Evolutionary conservation across 768 basidiomycete genomes (phyloP).

Genomic region (Gyrodon lividus): DNA sequence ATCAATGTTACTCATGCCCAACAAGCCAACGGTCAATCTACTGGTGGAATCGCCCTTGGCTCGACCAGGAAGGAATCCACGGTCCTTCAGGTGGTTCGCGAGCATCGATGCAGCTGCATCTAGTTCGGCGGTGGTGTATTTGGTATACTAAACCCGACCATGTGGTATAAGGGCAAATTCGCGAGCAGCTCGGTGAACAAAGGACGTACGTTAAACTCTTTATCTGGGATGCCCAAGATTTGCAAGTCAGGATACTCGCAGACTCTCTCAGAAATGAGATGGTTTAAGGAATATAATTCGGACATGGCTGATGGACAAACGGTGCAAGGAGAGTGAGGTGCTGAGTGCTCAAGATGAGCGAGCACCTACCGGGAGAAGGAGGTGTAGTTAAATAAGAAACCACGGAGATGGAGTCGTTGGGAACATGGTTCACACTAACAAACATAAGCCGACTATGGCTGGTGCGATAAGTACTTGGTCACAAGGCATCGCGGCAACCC

Average conservation of each 20-base stretch:
- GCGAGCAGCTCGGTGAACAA: not conserved
- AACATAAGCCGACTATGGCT: not conserved
- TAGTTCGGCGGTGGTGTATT: constrained; percentile 23
- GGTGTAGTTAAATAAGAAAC: not conserved
- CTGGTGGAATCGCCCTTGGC: constrained; percentile 23
- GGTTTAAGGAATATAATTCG: constrained; percentile 27
- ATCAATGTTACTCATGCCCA: constrained; percentile 28
- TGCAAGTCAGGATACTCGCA: constrained; percentile 21
- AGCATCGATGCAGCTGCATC: constrained; percentile 28
- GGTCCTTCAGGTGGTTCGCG: constrained; percentile 22
- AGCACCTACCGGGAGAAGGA: not conserved
- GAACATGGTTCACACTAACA: constrained; percentile 2
- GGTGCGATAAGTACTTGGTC: too few species aligned
- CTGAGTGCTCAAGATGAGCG: too few species aligned
- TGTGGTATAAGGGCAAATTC: not conserved
- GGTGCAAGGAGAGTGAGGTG: not conserved
- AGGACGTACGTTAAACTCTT: constrained; percentile 18
- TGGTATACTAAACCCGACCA: constrained; percentile 19
- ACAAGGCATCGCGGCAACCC: too few species aligned
- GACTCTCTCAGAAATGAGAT: constrained; percentile 22
- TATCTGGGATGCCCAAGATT: constrained; percentile 26
- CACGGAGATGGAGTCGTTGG: not conserved
- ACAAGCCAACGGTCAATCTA: constrained; percentile 23
- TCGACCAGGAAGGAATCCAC: constrained; percentile 20
- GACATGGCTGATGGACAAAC: constrained; percentile 12